phyloP scores from a whole-genome alignment of 1,139 yeast genomes.

The Lodderomyces oxycetoniae region DNA sequence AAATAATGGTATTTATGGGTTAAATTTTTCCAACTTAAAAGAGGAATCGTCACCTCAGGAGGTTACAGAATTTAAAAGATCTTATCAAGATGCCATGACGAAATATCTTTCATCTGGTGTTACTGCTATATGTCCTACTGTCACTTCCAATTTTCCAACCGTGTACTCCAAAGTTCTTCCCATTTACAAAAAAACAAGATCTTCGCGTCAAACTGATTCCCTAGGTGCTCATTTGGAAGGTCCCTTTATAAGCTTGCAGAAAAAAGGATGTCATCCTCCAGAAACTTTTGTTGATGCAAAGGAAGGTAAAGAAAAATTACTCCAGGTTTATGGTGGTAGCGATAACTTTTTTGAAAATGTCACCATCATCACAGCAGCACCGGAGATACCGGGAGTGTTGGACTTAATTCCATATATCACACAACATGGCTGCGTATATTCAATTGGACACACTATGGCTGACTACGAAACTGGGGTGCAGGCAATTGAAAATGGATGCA shows the following conservation, averaged over 20 bases:
- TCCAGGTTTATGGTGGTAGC: conserved; percentile 44
- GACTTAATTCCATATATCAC: conserved; percentile 43
- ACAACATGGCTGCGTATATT: conserved; percentile 35
- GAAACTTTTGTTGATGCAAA: conserved; percentile 51
- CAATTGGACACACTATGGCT: conserved; percentile 57
- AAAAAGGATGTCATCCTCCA: conserved; percentile 61
- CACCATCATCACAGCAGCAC: conserved; percentile 57
- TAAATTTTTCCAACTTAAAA: conserved; percentile 47
- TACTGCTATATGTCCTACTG: conserved; percentile 57
- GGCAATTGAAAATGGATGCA: conserved; percentile 51
- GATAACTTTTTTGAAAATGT: conserved; percentile 39
- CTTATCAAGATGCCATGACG: conserved; percentile 44
- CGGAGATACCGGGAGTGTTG: conserved; percentile 54
- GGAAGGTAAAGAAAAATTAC: conserved; percentile 33
- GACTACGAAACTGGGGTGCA: conserved; percentile 45
- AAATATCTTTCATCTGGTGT: conserved; percentile 53
- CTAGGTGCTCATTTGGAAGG: conserved; percentile 67
- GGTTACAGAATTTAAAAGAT: conserved; percentile 24
- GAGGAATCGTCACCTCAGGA: conserved; percentile 34
- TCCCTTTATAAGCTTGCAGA: conserved; percentile 51
- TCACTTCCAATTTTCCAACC: conserved; percentile 51
- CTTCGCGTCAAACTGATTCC: conserved; percentile 41
- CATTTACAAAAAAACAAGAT: conserved; percentile 34
- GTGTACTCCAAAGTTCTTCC: conserved; percentile 53
- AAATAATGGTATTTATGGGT: conserved; percentile 58